Percentiles rank a stretch among this genome's conserved stretches.
Conservation (phyloP, 345 rosid genomes). For the Lepidium didymum region DNA sequence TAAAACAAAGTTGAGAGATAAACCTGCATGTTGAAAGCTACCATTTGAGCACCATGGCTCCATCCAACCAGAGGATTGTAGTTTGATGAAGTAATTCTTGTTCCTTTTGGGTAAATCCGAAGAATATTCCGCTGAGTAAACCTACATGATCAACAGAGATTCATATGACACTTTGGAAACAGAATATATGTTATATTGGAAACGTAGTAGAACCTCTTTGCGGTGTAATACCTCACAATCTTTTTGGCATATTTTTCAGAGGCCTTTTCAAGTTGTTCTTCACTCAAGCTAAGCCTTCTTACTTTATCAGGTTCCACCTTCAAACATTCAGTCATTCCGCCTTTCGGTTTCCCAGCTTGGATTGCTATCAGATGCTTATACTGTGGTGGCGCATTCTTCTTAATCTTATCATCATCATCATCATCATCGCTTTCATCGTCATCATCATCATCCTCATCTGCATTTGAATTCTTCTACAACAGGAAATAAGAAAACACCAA, state of each 20-base stretch:
- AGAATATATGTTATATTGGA: not conserved
- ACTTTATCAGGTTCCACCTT: conserved; percentile 49
- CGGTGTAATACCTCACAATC: conserved; percentile 42
- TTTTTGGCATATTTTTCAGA: conserved; percentile 40
- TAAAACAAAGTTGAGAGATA: not conserved
- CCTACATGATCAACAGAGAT: conserved; percentile 36
- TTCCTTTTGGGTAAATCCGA: conserved; percentile 86
- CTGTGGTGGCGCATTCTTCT: conserved; percentile 28
- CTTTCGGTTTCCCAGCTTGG: conserved; percentile 59
- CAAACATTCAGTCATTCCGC: conserved; percentile 43
- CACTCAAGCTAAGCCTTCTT: conserved; percentile 63
- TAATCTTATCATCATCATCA: conserved; percentile 32
- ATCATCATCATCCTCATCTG: conserved; percentile 30
- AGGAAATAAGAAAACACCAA: not conserved
- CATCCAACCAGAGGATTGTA: conserved; percentile 84
- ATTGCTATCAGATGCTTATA: conserved; percentile 44
- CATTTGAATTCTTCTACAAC: conserved; percentile 15
- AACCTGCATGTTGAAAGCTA: conserved; percentile 98
- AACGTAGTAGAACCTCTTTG: not conserved
- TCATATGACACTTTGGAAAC: not conserved
- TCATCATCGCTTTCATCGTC: conserved; percentile 31
- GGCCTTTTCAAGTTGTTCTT: conserved; percentile 50
- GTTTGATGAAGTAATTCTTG: conserved; percentile 78
- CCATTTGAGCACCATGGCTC: conserved; percentile 99
- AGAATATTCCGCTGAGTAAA: conserved; percentile 81